Evolutionary conservation across 495 filamentous ascomycete genomes (phyloP).

Genomic region (Tuber brumale): DNA sequence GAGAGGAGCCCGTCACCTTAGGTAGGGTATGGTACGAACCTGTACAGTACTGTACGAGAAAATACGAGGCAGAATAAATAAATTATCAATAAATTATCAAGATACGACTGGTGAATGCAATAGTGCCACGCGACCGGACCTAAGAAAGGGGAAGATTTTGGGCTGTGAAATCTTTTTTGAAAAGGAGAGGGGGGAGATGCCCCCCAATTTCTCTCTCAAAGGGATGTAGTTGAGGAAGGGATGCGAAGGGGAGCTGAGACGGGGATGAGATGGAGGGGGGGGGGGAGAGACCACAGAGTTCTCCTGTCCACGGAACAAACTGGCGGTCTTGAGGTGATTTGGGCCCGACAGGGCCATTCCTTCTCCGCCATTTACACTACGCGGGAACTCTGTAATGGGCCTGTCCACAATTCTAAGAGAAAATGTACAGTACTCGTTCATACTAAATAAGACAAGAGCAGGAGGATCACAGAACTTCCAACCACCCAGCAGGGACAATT

Average conservation of each 20-base stretch:
- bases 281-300: not conserved
- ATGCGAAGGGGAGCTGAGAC: not conserved
- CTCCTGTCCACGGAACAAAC: not conserved
- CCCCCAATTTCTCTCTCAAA: not conserved
- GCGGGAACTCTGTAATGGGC: not conserved
- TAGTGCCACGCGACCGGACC: not conserved
- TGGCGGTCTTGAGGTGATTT: not conserved
- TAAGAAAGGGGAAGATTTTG: not conserved
- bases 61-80: not conserved
- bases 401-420: not conserved
- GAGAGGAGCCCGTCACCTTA: slow-evolving; percentile 21
- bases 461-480: not conserved
- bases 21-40: not conserved
- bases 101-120: not conserved
- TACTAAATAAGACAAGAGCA: not conserved
- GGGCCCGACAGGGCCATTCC: not conserved
- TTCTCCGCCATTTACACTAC: not conserved
- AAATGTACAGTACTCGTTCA: not conserved
- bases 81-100: not conserved
- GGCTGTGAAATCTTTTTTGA: not conserved
- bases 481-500: not conserved
- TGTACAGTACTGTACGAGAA: not conserved
- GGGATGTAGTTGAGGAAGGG: not conserved
- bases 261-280: not conserved
- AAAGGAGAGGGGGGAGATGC: not conserved